phyloP scores from a whole-genome alignment of 768 basidiomycete genomes.

The Mycena crocata region DNA sequence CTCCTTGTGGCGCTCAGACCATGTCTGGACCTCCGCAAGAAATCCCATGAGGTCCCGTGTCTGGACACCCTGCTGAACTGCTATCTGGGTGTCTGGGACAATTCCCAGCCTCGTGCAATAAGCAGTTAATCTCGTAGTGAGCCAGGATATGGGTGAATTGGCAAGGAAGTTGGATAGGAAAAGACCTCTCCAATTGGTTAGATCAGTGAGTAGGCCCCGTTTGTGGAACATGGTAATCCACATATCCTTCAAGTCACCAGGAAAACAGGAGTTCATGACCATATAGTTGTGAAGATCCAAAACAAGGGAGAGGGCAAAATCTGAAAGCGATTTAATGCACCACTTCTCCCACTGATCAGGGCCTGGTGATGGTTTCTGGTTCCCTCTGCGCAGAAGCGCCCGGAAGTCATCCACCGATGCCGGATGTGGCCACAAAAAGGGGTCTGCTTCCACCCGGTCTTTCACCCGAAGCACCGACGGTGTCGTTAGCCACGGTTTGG shows the following conservation, averaged over 20 bases:
- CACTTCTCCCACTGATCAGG: constrained; percentile 52
- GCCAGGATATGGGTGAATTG: constrained; percentile 37
- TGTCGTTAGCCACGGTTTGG: constrained; percentile 10
- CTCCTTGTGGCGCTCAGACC: constrained; percentile 35
- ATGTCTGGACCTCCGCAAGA: constrained; percentile 36
- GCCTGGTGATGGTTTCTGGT: constrained; percentile 43
- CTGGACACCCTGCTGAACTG: constrained; percentile 44
- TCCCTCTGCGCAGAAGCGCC: constrained; percentile 40
- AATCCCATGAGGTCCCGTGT: constrained; percentile 38
- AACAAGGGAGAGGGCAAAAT: constrained; percentile 35
- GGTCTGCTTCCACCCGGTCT: constrained; percentile 23
- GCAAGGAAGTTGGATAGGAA: constrained; percentile 43
- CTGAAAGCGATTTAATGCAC: constrained; percentile 41
- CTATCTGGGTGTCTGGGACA: constrained; percentile 41
- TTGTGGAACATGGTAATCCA: constrained; percentile 45
- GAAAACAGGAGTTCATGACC: constrained; percentile 38
- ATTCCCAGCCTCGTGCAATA: constrained; percentile 37
- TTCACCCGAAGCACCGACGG: constrained; percentile 27
- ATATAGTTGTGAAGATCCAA: constrained; percentile 44
- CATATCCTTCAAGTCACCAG: constrained; percentile 39
- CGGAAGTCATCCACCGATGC: constrained; percentile 32
- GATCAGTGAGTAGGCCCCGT: constrained; percentile 8
- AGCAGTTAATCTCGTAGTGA: constrained; percentile 36
- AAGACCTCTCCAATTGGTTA: constrained; percentile 24
- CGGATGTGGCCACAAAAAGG: constrained; percentile 40